Base-by-base conservation (phyloP, 345 rosid species). In the Eucalyptus dawsonii region DNA sequence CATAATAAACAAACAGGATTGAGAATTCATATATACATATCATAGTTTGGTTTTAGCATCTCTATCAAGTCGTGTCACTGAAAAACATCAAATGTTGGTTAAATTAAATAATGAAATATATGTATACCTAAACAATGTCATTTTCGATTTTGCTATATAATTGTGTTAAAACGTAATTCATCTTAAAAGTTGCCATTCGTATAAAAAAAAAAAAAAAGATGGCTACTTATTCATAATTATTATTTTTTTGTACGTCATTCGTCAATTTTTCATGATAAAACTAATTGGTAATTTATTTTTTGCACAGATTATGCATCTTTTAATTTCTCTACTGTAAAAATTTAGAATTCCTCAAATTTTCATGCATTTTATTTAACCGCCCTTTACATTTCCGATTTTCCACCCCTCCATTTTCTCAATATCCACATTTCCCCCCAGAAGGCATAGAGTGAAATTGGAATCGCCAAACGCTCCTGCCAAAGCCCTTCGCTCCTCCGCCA, bases 91-190 rank as follows among this genome's bases (percentile, higher is more conserved):
- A 0, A 62, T 6, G 14, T 29, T 13, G 15, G 14, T 27, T 62
- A 27, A 62, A 51, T 51, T 51, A 51, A 51, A 25, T 60, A 0
- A 25, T 60, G 3, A 60, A 60, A 60, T 11, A 25, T 60, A 27
- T 25, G 7, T 60, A 60, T 4, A 2, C 6, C 14, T 11, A 58
- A 25, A 1, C 0, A 0, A 2, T 27, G n/a, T 25, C 6, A 2
- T 13, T 62, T 62, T 14, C 10, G 1, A 62, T 0, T 29, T 62
- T 29, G 16, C 5, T 62, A 29, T 7, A 14, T 65, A 7, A n/a
- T 65, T 65, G 40, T 14, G 7, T 60, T 25, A 60, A 60, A 27
- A 60, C 2, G 1, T 11, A 60, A 60, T 27, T 5, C 8, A 1
- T 25, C 37, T 65, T 65, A 65, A n/a, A 8, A 65, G 15, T 65